These are phyloP conservation scores for Rhizophora apiculata DNA, from an alignment of 345 rosid genomes.

Conservation along the genomic window DNA sequence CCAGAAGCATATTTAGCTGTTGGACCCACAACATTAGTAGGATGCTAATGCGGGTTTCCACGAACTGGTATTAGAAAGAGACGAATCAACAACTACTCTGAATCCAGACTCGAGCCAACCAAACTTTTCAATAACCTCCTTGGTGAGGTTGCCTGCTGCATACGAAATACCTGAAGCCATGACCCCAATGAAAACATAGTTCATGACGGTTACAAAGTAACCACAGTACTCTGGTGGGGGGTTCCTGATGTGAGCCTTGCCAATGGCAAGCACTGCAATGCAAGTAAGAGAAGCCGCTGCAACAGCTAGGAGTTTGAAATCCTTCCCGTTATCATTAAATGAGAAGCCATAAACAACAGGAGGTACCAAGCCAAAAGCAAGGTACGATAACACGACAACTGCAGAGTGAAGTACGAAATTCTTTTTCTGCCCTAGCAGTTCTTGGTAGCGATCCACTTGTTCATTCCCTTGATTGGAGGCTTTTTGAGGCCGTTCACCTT, in stretches of 20 bases:
- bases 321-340: conserved; percentile 11
- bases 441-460: conserved; percentile 8
- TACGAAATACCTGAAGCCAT: conserved; percentile 13
- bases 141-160: not conserved
- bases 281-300: conserved; percentile 17
- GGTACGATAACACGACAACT: conserved; percentile 19
- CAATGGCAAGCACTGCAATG: conserved; percentile 18
- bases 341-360: conserved; percentile 21
- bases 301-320: conserved; percentile 17
- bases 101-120: conserved; percentile 10
- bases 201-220: not conserved
- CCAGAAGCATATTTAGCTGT: too few species aligned
- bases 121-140: conserved; percentile 8
- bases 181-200: not conserved
- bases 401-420: conserved; percentile 14
- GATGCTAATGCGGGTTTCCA: too few species aligned
- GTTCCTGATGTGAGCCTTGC: conserved; percentile 16
- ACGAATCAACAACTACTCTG: not conserved
- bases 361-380: conserved; percentile 14
- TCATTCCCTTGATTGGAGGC: conserved; percentile 4
- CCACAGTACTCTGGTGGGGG: not conserved
- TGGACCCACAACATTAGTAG: too few species aligned
- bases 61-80: too few species aligned
- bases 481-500: conserved; percentile 2
- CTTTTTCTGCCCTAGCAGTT: conserved; percentile 11